A percentile compares a stretch with the other conserved stretches of the same genome.
These are phyloP conservation scores for Bruguiera sexangula DNA, from an alignment of 345 rosid species.

Conservation along the genomic window DNA sequence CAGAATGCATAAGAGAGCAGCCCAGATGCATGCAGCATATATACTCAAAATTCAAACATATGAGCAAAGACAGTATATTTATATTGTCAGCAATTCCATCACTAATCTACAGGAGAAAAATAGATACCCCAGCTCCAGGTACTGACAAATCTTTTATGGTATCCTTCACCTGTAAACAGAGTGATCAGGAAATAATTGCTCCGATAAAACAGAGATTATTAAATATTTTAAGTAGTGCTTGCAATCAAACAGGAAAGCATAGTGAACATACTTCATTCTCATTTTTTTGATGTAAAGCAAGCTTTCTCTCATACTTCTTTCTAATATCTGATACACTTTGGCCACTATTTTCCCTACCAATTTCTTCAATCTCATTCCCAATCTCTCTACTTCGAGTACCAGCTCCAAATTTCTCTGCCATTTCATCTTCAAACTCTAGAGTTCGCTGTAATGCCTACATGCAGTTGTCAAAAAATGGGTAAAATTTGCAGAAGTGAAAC, in stretches of 20 bases:
- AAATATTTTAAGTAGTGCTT: not conserved
- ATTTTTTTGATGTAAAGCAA: slow-evolving; percentile 73
- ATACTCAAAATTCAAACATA: not conserved
- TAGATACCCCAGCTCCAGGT: slow-evolving; percentile 91
- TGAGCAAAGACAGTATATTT: not conserved
- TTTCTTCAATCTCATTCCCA: slow-evolving; percentile 73
- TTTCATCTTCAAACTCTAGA: slow-evolving; percentile 89
- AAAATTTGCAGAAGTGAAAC: slow-evolving; percentile 2
- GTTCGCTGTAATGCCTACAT: slow-evolving; percentile 89
- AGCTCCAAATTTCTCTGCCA: slow-evolving; percentile 95
- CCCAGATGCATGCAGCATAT: not conserved
- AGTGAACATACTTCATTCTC: slow-evolving; percentile 47
- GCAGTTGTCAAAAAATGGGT: slow-evolving; percentile 19
- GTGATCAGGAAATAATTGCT: not conserved
- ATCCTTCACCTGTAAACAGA: slow-evolving; percentile 61
- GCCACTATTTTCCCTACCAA: slow-evolving; percentile 61
- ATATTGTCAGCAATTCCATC: not conserved
- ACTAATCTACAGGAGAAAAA: slow-evolving; percentile 13
- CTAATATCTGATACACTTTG: slow-evolving; percentile 79
- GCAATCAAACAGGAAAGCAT: not conserved
- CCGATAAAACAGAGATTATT: not conserved
- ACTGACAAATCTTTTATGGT: slow-evolving; percentile 72
- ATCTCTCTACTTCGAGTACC: slow-evolving; percentile 58
- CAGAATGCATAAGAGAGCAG: slow-evolving; percentile 4
- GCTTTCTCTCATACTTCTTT: slow-evolving; percentile 88